Conservation (phyloP, 306 rosid species). For the Oxytropis ochrocephala region DNA sequence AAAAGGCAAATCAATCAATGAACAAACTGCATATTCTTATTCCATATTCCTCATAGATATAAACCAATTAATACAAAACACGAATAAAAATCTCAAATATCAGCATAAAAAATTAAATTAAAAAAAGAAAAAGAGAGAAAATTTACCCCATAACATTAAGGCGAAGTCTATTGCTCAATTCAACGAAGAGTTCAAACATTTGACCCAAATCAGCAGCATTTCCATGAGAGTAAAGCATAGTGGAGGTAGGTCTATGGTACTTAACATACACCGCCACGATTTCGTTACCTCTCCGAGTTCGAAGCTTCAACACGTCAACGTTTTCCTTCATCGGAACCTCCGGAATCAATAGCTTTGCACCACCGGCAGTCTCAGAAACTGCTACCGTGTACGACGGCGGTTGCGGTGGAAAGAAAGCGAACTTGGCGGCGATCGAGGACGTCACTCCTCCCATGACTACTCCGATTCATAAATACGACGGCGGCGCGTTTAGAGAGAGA, state of each 20-base stretch:
- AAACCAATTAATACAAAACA: slow-evolving; percentile 2
- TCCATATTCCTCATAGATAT: background rate
- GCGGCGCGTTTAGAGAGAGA: slow-evolving; percentile 1
- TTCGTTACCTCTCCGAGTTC: slow-evolving; percentile 72
- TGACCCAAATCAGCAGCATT: slow-evolving; percentile 97
- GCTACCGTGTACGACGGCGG: slow-evolving; percentile 76
- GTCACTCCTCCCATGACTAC: slow-evolving; percentile 86
- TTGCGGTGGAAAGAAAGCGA: slow-evolving; percentile 90
- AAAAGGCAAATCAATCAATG: slow-evolving; percentile 11
- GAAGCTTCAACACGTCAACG: slow-evolving; percentile 70
- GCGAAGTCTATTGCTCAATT: slow-evolving; percentile 80
- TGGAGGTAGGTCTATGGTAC: slow-evolving; percentile 64
- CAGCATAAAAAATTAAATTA: background rate
- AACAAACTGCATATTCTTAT: background rate
- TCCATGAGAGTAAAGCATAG: slow-evolving; percentile 90
- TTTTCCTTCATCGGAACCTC: slow-evolving; percentile 75
- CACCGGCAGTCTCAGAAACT: slow-evolving; percentile 14
- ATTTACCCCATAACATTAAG: slow-evolving; percentile 67
- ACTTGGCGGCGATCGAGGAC: slow-evolving; percentile 92
- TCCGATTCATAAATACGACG: slow-evolving; percentile 33
- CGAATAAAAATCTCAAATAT: background rate
- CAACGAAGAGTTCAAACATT: slow-evolving; percentile 85
- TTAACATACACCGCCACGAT: slow-evolving; percentile 76
- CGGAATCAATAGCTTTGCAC: slow-evolving; percentile 40
- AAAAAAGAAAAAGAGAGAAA: background rate